Percentiles rank a stretch among this genome's conserved stretches.
Evolutionary conservation across 2,329 filamentous ascomycete genomes (phyloP).

Genomic region (Grosmannia serpens): DNA sequence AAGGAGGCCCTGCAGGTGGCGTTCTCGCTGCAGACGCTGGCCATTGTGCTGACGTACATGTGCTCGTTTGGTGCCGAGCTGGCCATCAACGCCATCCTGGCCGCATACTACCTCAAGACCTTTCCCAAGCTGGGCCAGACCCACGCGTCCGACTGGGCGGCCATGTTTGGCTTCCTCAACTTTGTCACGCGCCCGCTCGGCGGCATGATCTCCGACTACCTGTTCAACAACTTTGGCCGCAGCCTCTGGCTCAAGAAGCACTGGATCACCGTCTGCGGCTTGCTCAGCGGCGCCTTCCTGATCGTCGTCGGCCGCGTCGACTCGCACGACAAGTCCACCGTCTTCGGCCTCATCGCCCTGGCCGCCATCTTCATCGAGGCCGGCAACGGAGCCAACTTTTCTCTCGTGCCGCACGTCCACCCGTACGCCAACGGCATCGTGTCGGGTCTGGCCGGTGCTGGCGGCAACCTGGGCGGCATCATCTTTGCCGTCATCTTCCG

Average conservation of each 20-base stretch:
- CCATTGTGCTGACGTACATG: slow-evolving; percentile 45
- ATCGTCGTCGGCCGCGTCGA: slow-evolving; percentile 54
- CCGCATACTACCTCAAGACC: slow-evolving; percentile 47
- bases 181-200: slow-evolving; percentile 55
- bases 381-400: slow-evolving; percentile 77
- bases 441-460: slow-evolving; percentile 66
- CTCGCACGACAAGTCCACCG: slow-evolving; percentile 46
- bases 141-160: slow-evolving; percentile 47
- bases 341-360: slow-evolving; percentile 67
- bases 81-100: slow-evolving; percentile 49
- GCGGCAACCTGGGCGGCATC: slow-evolving; percentile 76
- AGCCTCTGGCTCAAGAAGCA: slow-evolving; percentile 35
- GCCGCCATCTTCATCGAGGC: slow-evolving; percentile 77
- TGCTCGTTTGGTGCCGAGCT: slow-evolving; percentile 54
- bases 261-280: slow-evolving; percentile 53
- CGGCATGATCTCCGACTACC: slow-evolving; percentile 41
- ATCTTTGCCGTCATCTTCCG: slow-evolving; percentile 76
- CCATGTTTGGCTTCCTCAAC: slow-evolving; percentile 69
- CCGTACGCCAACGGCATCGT: slow-evolving; percentile 69
- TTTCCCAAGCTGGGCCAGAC: slow-evolving; percentile 48
- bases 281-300: slow-evolving; percentile 45
- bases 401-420: slow-evolving; percentile 77
- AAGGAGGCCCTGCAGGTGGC: slow-evolving; percentile 32
- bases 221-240: slow-evolving; percentile 27
- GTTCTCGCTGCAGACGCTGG: slow-evolving; percentile 42